A percentile compares a stretch with the other conserved stretches of the same genome.
phyloP scores from a whole-genome alignment of 2,329 filamentous ascomycete species.

The Fusarium clavum region DNA sequence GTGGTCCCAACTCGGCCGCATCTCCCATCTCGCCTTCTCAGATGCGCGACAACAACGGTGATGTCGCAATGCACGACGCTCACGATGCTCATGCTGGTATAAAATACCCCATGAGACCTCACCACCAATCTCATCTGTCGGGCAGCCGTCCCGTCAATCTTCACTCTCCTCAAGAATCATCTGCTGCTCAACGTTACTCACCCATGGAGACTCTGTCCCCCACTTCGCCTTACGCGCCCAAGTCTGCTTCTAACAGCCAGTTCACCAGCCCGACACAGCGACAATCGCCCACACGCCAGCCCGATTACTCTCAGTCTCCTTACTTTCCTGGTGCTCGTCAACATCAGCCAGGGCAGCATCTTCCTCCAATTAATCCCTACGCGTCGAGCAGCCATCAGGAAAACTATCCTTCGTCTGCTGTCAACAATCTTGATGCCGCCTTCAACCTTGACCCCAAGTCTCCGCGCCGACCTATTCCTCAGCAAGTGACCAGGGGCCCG shows the following conservation, averaged over 20 bases:
- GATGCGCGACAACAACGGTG: conserved; percentile 77
- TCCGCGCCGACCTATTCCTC: conserved; percentile 64
- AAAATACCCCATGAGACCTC: conserved; percentile 85
- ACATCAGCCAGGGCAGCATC: conserved; percentile 68
- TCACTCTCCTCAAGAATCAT: conserved; percentile 77
- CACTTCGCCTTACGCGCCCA: conserved; percentile 77
- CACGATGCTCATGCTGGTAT: conserved; percentile 84
- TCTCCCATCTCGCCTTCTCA: conserved; percentile 69
- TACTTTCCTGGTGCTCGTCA: conserved; percentile 61
- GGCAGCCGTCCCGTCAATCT: conserved; percentile 67
- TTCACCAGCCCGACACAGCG: conserved; percentile 67
- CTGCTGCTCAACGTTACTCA: conserved; percentile 90
- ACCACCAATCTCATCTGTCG: conserved; percentile 79
- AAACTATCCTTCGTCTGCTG: conserved; percentile 78
- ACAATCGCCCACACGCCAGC: conserved; percentile 81
- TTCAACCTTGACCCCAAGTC: conserved; percentile 69
- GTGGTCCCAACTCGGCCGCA: conserved; percentile 67
- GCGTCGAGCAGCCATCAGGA: conserved; percentile 68
- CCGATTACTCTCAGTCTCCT: conserved; percentile 69
- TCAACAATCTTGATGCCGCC: conserved; percentile 76
- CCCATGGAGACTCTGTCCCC: conserved; percentile 93
- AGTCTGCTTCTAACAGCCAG: conserved; percentile 71
- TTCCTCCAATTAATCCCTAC: conserved; percentile 79
- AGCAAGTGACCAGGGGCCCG: conserved; percentile 68
- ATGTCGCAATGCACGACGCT: conserved; percentile 87